phyloP scores from a whole-genome alignment of 1,139 yeast genomes.

The Debaryomycetaceae sp. region DNA sequence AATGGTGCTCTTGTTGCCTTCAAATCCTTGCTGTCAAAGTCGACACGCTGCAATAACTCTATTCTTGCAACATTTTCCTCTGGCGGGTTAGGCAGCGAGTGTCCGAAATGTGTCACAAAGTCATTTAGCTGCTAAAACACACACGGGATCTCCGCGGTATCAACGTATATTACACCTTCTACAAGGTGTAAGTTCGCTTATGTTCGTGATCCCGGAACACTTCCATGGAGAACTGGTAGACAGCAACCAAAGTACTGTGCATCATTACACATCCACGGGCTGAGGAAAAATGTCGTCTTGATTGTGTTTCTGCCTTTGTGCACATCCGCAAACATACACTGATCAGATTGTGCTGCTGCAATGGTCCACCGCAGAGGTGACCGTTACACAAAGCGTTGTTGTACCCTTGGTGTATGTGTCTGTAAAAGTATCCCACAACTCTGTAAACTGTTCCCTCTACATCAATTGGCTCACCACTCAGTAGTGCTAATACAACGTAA shows the following conservation, averaged over 20 bases:
- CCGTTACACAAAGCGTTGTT: not conserved
- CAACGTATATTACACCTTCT: not conserved
- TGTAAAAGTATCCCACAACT: not conserved
- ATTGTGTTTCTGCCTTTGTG: not conserved
- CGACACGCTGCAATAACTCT: not conserved
- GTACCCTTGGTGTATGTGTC: not conserved
- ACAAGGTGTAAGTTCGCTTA: not conserved
- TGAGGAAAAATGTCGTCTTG: too few relatives aligned
- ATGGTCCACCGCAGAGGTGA: not conserved
- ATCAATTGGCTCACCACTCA: not conserved
- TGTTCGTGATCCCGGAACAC: not conserved
- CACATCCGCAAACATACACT: not conserved
- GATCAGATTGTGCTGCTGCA: not conserved
- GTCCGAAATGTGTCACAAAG: not conserved
- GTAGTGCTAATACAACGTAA: not conserved
- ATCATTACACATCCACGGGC: too few relatives aligned
- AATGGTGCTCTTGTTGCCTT: too few relatives aligned
- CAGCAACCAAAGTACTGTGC: too few relatives aligned
- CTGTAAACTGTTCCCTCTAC: not conserved
- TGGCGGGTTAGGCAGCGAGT: not conserved
- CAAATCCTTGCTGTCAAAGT: too few relatives aligned
- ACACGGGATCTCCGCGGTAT: not conserved
- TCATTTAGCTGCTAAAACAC: not conserved
- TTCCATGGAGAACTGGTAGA: not conserved
- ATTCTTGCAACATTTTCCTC: not conserved